Base-by-base conservation (phyloP, 176 grass and related monocot genomes). In the Pontederia crassipes region DNA sequence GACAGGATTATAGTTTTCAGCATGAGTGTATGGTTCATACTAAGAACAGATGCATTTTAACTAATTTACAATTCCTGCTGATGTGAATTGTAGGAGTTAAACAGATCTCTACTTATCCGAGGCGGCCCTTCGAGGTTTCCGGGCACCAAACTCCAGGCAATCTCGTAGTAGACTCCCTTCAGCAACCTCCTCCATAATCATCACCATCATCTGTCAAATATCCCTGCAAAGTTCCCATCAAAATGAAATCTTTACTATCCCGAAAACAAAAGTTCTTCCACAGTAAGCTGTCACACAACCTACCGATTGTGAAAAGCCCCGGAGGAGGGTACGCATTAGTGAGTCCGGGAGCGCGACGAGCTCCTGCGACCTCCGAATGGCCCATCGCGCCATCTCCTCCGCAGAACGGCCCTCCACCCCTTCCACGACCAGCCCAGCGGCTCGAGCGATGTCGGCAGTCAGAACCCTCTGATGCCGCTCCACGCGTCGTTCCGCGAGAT, bases 91-190 rank as follows among this genome's bases (percentile, higher is more conserved):
- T 57, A 61, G 24, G 58, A 77, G 55, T 65, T 80, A 15, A 91
- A 64, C 15, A 89, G 32, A 88, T 88, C 77, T 67, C 84, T 86
- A 60, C 70, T 82, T 72, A 98, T 89, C 52, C 80, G 75, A 76
- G 86, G 67, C 60, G 89, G 75, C 17, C 87, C 87, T 14, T 89
- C 77, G 20, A 98, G 80, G 28, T 98, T 84, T 40, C 65, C 74
- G 0, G 0, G 81, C 67, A 51, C 87, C 84, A n/a, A 89, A 64
- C 61, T 98, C 74, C 17, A 92, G 67, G 58, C 84, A 98, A 64
- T 98, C 88, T 77, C 83, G 88, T 10, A 98, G 62, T 62, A 92
- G 69, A 45, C 68, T 79, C 46, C 93, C 88, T 65, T 98, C 88
- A 64, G 82, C 84, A 46, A 85, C 81, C 63, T 98, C 93, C 79